Evolutionary conservation across 176 grass and related monocot genomes (phyloP).

Genomic region (Phyllostachys edulis): DNA sequence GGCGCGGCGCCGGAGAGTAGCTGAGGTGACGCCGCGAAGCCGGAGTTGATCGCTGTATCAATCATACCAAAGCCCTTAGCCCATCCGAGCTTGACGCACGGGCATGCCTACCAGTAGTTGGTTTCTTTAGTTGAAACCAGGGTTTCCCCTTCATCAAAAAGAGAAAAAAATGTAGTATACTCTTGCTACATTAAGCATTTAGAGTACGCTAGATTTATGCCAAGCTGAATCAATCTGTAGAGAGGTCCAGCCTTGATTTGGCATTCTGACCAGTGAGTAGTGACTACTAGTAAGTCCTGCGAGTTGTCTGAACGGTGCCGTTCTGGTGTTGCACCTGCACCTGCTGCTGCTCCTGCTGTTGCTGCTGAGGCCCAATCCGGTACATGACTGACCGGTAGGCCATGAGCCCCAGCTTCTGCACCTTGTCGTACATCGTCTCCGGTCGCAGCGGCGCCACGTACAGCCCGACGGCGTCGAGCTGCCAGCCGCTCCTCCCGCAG

Average conservation of each 20-base stretch:
- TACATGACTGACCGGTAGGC: constrained; percentile 32
- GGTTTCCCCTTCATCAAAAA: too few relatives aligned
- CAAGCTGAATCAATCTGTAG: background rate
- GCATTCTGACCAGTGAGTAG: background rate
- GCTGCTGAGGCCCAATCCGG: background rate
- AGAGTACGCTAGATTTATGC: background rate
- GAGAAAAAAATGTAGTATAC: too few relatives aligned
- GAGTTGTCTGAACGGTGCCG: background rate
- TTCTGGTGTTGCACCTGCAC: constrained; percentile 1
- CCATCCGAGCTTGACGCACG: too few relatives aligned
- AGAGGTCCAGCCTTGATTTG: background rate
- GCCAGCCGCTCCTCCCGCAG: constrained; percentile 40
- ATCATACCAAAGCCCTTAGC: too few relatives aligned
- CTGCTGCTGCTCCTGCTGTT: background rate
- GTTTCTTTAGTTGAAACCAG: too few relatives aligned
- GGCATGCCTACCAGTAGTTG: too few relatives aligned
- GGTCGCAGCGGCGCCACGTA: constrained; percentile 29
- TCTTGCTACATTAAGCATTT: background rate
- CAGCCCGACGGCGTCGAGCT: constrained; percentile 47
- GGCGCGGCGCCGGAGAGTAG: background rate
- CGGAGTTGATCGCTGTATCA: background rate
- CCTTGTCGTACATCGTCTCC: constrained; percentile 33
- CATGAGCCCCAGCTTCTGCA: constrained; percentile 18
- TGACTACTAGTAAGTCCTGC: background rate
- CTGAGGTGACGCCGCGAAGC: background rate